These are phyloP conservation scores for Ilex aquifolium DNA, from an alignment of 257 asterid genomes.

Conservation along the genomic window DNA sequence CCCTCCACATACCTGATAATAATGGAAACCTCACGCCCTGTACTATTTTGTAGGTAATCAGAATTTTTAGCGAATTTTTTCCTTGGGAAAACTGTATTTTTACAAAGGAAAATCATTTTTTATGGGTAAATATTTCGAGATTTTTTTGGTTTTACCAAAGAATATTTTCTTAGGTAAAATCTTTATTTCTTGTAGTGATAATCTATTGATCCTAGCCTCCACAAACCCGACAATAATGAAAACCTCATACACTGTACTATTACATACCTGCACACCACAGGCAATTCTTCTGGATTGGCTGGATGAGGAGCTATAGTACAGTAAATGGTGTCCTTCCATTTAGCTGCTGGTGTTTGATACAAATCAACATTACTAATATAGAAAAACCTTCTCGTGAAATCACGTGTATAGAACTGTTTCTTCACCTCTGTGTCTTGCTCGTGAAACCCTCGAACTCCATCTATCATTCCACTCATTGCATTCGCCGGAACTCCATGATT, in stretches of 20 bases:
- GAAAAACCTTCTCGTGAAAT: neutral
- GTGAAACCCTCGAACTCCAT: conserved; percentile 14
- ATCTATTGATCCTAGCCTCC: too few species aligned
- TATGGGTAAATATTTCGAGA: too few species aligned
- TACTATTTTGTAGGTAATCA: too few species aligned
- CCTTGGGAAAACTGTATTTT: too few species aligned
- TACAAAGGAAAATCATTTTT: too few species aligned
- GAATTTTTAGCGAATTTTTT: too few species aligned
- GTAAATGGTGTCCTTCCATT: conserved; percentile 21
- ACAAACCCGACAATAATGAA: neutral
- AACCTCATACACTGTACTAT: too few species aligned
- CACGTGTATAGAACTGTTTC: conserved; percentile 15
- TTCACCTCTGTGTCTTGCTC: conserved; percentile 22
- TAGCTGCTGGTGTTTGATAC: neutral
- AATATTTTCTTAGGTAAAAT: too few species aligned
- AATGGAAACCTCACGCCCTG: too few species aligned
- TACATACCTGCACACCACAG: conserved; percentile 13
- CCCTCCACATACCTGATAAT: too few species aligned
- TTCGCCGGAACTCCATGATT: conserved; percentile 7
- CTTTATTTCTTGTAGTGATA: too few species aligned
- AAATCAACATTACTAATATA: conserved; percentile 20
- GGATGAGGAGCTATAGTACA: conserved; percentile 16
- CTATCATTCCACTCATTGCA: conserved; percentile 15
- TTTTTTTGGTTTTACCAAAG: too few species aligned
- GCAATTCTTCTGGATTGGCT: conserved; percentile 15